phyloP scores from a whole-genome alignment of 1,284 basidiomycete species.

The Psilocybe mexicana region DNA sequence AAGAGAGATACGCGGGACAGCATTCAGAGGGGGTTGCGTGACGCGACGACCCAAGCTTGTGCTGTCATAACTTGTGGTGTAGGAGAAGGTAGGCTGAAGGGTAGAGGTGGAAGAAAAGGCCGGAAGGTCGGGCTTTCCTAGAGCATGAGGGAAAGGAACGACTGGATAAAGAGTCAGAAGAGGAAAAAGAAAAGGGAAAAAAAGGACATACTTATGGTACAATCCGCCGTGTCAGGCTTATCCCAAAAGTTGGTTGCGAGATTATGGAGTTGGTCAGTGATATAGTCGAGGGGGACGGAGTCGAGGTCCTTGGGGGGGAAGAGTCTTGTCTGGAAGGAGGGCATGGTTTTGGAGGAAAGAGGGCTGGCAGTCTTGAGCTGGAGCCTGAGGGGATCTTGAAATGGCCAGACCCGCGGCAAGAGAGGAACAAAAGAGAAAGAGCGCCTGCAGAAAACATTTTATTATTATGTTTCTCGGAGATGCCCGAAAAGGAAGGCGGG shows the following conservation, averaged over 20 bases:
- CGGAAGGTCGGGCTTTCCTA: slow-evolving; percentile 31
- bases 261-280: slow-evolving; percentile 64
- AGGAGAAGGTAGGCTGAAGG: slow-evolving; percentile 26
- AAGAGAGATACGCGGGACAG: slow-evolving; percentile 57
- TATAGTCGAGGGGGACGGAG: slow-evolving; percentile 68
- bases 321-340: slow-evolving; percentile 50
- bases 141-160: slow-evolving; percentile 48
- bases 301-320: slow-evolving; percentile 65
- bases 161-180: slow-evolving; percentile 34
- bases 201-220: slow-evolving; percentile 61
- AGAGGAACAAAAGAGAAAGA: slow-evolving; percentile 29
- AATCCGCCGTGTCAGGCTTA: slow-evolving; percentile 70
- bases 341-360: slow-evolving; percentile 25
- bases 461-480: slow-evolving; percentile 18
- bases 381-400: slow-evolving; percentile 26
- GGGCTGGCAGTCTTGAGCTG: slow-evolving; percentile 29
- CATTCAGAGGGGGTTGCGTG: slow-evolving; percentile 52
- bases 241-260: slow-evolving; percentile 71
- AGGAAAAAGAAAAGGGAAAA: background rate
- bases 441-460: background rate
- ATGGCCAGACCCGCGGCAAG: slow-evolving; percentile 45
- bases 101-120: slow-evolving; percentile 30
- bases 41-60: slow-evolving; percentile 42
- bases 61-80: slow-evolving; percentile 27
- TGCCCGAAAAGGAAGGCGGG: slow-evolving; percentile 34